Percentiles rank a stretch among this genome's conserved stretches.
Evolutionary conservation across 2,329 filamentous ascomycete genomes (phyloP).

Genomic region (Alternaria triticina): DNA sequence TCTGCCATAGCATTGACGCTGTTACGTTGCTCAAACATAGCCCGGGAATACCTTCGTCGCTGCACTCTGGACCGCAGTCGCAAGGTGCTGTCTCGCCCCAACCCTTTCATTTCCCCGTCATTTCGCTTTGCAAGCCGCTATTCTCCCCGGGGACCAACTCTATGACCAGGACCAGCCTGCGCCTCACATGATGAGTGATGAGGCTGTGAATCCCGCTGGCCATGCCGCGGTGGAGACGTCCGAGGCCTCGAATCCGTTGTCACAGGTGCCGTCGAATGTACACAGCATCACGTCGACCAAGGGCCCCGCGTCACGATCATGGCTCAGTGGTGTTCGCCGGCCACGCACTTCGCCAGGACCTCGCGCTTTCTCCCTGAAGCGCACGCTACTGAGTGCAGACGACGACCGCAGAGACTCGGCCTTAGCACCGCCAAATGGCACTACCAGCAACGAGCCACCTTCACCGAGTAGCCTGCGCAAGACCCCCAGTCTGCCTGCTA

Average conservation of each 20-base stretch:
- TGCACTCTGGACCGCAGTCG: slow-evolving; percentile 16
- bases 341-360: slow-evolving; percentile 48
- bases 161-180: slow-evolving; percentile 37
- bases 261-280: slow-evolving; percentile 21
- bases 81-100: slow-evolving; percentile 19
- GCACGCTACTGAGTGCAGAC: slow-evolving; percentile 37
- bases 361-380: slow-evolving; percentile 38
- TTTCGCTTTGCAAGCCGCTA: slow-evolving; percentile 34
- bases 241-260: slow-evolving; percentile 12
- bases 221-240: slow-evolving; percentile 20
- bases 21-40: slow-evolving; percentile 14
- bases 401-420: slow-evolving; percentile 51
- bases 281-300: slow-evolving; percentile 18
- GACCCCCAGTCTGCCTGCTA: slow-evolving; percentile 53
- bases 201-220: slow-evolving; percentile 33
- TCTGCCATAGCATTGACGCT: slow-evolving; percentile 17
- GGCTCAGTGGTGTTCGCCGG: slow-evolving; percentile 47
- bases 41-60: slow-evolving; percentile 10
- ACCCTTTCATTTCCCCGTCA: slow-evolving; percentile 44
- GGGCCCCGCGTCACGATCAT: slow-evolving; percentile 39
- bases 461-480: slow-evolving; percentile 41
- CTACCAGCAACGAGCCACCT: slow-evolving; percentile 38
- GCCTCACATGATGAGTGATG: slow-evolving; percentile 41
- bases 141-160: slow-evolving; percentile 31
- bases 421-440: slow-evolving; percentile 46